phyloP scores from a whole-genome alignment of 495 filamentous ascomycete species.

The Xylaria scruposa region DNA sequence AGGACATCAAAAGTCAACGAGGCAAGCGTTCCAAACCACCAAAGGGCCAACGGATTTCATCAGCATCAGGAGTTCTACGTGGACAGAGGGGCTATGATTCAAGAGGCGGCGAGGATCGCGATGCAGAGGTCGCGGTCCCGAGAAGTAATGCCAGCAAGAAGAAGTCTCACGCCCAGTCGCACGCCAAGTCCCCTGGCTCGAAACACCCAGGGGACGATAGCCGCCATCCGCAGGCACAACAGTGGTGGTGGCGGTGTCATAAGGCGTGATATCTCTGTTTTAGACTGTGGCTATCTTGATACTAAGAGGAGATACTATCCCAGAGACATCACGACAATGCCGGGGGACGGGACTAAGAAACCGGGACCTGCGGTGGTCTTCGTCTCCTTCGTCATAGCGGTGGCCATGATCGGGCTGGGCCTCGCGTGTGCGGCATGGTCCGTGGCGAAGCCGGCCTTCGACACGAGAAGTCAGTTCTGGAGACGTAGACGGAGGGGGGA shows the following conservation, averaged over 20 bases:
- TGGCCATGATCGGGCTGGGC: constrained; percentile 29
- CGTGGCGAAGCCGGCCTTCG: constrained; percentile 37
- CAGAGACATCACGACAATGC: background rate
- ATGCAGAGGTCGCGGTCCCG: constrained; percentile 32
- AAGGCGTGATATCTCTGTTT: background rate
- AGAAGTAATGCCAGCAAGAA: constrained; percentile 26
- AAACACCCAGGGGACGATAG: background rate
- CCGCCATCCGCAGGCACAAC: background rate
- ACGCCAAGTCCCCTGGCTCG: constrained; percentile 30
- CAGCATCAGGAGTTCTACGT: background rate
- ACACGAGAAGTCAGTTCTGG: constrained; percentile 39
- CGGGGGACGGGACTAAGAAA: background rate
- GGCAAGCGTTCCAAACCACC: background rate
- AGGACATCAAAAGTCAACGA: background rate
- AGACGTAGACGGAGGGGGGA: constrained; percentile 32
- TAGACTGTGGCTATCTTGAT: background rate
- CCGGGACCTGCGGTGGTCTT: background rate
- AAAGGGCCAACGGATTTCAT: background rate
- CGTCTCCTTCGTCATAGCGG: constrained; percentile 26
- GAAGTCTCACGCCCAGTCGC: constrained; percentile 23
- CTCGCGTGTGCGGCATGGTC: constrained; percentile 38
- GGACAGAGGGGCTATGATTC: constrained; percentile 26
- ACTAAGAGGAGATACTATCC: background rate
- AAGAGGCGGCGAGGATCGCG: constrained; percentile 32
- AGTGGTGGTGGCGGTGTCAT: background rate